Evolutionary conservation across 192 early-diverging fungal species (phyloP).

Genomic region (Linnemannia schmuckeri): DNA sequence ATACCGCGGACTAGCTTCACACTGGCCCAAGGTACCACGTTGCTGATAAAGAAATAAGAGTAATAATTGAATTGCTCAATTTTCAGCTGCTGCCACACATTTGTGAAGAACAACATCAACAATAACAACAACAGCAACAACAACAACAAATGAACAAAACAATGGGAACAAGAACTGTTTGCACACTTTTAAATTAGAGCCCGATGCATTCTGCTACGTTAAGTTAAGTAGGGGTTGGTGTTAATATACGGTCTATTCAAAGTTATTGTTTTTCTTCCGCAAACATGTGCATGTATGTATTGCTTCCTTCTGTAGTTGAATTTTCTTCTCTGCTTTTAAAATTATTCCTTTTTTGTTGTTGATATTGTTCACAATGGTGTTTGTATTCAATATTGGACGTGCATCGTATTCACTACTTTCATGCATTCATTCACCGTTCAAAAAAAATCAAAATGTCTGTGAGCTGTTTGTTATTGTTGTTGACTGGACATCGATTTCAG

Average conservation of each 20-base stretch:
- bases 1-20: not conserved
- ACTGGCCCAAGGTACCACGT: not conserved
- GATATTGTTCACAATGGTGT: not conserved
- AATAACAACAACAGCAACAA: not conserved
- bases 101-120: not conserved
- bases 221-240: not conserved
- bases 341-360: not conserved
- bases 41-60: not conserved
- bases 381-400: not conserved
- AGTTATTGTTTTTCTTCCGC: not conserved
- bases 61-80: not conserved
- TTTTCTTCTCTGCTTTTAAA: not conserved
- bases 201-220: too few relatives aligned
- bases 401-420: not conserved
- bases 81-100: not conserved
- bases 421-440: not conserved
- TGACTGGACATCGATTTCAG: not conserved
- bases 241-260: not conserved
- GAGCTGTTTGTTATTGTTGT: not conserved
- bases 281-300: not conserved
- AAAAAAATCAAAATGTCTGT: not conserved
- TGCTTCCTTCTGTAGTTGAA: not conserved
- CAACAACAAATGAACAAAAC: not conserved
- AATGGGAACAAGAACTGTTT: too few relatives aligned
- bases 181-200: too few relatives aligned